Conservation (phyloP, 179 eudicot genomes). For the Spergularia azorica region DNA sequence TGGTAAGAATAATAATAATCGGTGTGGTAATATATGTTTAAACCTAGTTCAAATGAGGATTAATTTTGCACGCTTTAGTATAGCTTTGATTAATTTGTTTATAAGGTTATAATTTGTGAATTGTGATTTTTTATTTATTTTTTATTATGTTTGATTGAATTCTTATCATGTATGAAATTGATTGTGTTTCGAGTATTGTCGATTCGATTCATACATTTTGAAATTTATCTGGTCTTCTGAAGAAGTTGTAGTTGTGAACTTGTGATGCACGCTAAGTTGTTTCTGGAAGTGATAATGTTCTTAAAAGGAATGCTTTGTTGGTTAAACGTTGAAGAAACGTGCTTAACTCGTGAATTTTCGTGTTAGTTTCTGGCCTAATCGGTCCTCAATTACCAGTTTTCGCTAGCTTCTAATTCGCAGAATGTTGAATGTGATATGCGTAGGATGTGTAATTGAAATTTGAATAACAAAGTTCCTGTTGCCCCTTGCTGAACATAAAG, state of each 20-base stretch:
- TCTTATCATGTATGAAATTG: neutral
- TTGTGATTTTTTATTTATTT: neutral
- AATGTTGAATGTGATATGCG: neutral
- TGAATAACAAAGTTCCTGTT: neutral
- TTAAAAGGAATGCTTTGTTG: neutral
- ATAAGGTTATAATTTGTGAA: no score
- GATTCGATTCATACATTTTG: neutral
- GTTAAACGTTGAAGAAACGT: neutral
- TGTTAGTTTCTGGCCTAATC: neutral
- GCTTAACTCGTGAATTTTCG: neutral
- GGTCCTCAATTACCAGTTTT: neutral
- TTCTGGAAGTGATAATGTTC: neutral
- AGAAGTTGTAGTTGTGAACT: neutral
- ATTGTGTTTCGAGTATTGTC: neutral
- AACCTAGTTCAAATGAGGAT: neutral
- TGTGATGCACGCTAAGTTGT: neutral
- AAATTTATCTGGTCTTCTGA: neutral
- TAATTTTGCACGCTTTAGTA: no score
- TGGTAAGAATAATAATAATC: neutral
- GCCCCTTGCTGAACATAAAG: neutral
- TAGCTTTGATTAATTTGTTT: neutral
- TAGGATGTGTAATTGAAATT: neutral
- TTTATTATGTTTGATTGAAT: neutral
- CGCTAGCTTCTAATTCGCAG: neutral
- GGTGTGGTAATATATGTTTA: neutral